Conservation (phyloP, 2,329 filamentous ascomycete species). For the Zymoseptoria pseudotritici region DNA sequence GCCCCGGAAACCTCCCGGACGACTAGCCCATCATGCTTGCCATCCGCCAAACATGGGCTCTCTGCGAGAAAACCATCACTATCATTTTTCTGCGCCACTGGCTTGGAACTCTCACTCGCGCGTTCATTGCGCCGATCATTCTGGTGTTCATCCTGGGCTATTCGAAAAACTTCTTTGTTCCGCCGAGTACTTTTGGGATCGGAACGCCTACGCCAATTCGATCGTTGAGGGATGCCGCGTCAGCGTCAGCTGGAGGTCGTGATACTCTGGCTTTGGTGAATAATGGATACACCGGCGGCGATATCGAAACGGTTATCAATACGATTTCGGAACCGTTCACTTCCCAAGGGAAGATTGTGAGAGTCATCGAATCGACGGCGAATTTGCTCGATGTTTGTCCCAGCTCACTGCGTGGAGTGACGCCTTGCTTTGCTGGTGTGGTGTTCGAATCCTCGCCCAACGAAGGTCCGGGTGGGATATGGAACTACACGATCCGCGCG, state of each 20-base stretch:
- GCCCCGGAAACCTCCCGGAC: not conserved
- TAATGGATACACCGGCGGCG: slow-evolving; percentile 58
- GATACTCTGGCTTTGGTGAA: slow-evolving; percentile 72
- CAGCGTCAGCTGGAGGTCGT: slow-evolving; percentile 50
- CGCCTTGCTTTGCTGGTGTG: slow-evolving; percentile 64
- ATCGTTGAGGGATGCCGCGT: slow-evolving; percentile 57
- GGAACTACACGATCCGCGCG: slow-evolving; percentile 80
- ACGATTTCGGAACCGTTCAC: slow-evolving; percentile 52
- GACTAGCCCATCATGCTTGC: not conserved
- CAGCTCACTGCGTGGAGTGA: slow-evolving; percentile 52
- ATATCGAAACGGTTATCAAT: slow-evolving; percentile 65
- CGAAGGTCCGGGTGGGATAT: slow-evolving; percentile 58
- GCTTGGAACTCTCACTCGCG: slow-evolving; percentile 48
- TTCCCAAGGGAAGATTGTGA: slow-evolving; percentile 48
- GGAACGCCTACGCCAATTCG: slow-evolving; percentile 55
- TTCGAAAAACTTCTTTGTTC: slow-evolving; percentile 75
- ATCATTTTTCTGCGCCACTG: slow-evolving; percentile 48
- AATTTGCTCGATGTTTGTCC: slow-evolving; percentile 57
- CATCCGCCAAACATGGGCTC: slow-evolving; percentile 46
- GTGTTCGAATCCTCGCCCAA: slow-evolving; percentile 68
- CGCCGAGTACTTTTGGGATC: slow-evolving; percentile 68
- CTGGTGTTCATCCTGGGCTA: slow-evolving; percentile 43
- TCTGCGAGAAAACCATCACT: slow-evolving; percentile 51
- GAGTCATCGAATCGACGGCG: slow-evolving; percentile 48
- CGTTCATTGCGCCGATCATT: slow-evolving; percentile 50